Base-by-base conservation (phyloP, 345 rosid species). In the Arabis alpina region DNA sequence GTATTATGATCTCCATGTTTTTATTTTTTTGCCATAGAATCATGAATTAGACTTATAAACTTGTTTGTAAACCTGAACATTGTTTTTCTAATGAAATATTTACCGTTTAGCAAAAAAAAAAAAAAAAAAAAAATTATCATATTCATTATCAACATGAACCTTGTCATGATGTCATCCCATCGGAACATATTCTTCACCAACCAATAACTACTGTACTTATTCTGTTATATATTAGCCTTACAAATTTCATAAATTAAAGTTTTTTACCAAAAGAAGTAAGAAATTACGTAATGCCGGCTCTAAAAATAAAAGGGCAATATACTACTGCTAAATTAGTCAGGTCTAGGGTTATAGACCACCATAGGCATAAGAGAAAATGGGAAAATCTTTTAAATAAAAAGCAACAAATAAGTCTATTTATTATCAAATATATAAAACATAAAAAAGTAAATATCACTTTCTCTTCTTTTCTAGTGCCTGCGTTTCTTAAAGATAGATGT, bases 181-280 rank as follows among this genome's bases (percentile, higher is more conserved):
- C 50, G 27, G 23, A 36, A 53, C 23, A 16, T 59, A 49, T 64
- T 62, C 45, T 23, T 47, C 58, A 8, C 25, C 59, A 12, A 6
- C 16, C 23, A 37, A 39, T 15, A 48, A 9, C 37, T 23, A 15
- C 41, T 40, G 12, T 28, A 54, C 37, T 34, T 19, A 19, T 34
- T 36, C 14, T 10, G 6, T 6, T 34, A 64, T 49, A 24, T 15
- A 14, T 11, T 51, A 6, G 14, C 7, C 11, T 43, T 24, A 6
- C 24, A n/a, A 34, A 25, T 40, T 61, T 25, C 54, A 34, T 39
- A 25, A 3, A 28, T 3, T 19, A 19, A 2, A 47, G 16, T 27
- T 7, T 54, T 60, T 82, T 88, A 72, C 95, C 81, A 82, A 86
- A 86, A 86, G 81, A 81, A 88, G 95, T 82, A 88, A 85, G 79